phyloP scores from a whole-genome alignment of 1,284 basidiomycete species.

The Apiotrichum siamense region DNA sequence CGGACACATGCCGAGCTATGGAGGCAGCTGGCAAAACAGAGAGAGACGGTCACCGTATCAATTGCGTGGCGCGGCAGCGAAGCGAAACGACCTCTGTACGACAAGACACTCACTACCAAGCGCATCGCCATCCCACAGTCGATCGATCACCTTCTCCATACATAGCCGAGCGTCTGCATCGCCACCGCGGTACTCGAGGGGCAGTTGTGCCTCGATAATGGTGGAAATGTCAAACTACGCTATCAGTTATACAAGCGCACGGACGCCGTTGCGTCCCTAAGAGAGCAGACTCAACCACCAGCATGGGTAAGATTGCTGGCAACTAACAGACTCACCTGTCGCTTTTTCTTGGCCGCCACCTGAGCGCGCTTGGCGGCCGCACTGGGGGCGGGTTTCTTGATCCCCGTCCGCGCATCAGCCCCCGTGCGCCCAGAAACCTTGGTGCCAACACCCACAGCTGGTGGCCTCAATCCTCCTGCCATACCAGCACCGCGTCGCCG shows the following conservation, averaged over 20 bases:
- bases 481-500: not conserved
- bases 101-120: slow-evolving; percentile 15
- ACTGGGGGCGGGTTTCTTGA: not conserved
- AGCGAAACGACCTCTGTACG: not conserved
- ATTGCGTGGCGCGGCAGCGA: not conserved
- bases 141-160: slow-evolving; percentile 61
- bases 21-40: not conserved
- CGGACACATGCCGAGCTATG: not conserved
- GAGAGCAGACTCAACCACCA: not conserved
- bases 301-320: not conserved
- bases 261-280: not conserved
- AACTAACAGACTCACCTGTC: slow-evolving; percentile 50
- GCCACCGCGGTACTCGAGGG: slow-evolving; percentile 77
- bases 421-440: not conserved
- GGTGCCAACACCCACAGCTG: not conserved
- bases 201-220: slow-evolving; percentile 64
- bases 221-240: slow-evolving; percentile 56
- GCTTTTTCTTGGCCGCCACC: slow-evolving; percentile 68
- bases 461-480: not conserved
- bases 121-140: slow-evolving; percentile 39
- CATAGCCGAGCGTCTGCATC: slow-evolving; percentile 62
- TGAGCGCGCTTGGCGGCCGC: slow-evolving; percentile 23
- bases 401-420: not conserved
- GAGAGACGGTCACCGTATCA: too few species aligned
- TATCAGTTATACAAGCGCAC: too few species aligned